Percentiles rank a stretch among this genome's conserved stretches.
phyloP scores from a whole-genome alignment of 1,284 basidiomycete species.

The Ganoderma sinense region DNA sequence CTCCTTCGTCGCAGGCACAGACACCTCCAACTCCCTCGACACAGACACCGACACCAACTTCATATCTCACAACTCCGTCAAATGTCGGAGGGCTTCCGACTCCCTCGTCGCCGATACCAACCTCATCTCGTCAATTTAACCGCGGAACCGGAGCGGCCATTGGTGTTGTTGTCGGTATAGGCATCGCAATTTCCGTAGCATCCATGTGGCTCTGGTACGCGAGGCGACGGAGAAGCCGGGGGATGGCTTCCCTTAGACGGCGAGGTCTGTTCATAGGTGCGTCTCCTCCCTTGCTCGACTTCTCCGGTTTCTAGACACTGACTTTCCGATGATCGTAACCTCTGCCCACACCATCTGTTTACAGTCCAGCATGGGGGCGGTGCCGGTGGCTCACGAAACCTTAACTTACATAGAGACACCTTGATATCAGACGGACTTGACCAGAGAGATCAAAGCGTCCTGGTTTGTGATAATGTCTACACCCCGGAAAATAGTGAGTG shows the following conservation, averaged over 20 bases:
- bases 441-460: no score
- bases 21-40: no score
- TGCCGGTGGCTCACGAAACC: no score
- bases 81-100: no score
- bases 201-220: not conserved
- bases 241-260: accelerated
- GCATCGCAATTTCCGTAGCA: not conserved
- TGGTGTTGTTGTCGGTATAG: not conserved
- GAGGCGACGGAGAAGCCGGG: not conserved
- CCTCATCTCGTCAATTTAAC: not conserved
- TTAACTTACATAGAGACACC: no score
- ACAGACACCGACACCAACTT: no score
- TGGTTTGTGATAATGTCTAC: no score
- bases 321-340: not conserved
- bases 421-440: no score
- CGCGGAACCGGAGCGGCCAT: not conserved
- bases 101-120: not conserved
- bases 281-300: not conserved
- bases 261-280: not conserved
- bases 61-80: no score
- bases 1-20: no score
- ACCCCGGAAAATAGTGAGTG: no score
- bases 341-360: not conserved
- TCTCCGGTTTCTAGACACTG: not conserved
- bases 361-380: not conserved